Evolutionary conservation across 352 stramenopile species (phyloP).

Genomic region (Phytophthora pluvialis): DNA sequence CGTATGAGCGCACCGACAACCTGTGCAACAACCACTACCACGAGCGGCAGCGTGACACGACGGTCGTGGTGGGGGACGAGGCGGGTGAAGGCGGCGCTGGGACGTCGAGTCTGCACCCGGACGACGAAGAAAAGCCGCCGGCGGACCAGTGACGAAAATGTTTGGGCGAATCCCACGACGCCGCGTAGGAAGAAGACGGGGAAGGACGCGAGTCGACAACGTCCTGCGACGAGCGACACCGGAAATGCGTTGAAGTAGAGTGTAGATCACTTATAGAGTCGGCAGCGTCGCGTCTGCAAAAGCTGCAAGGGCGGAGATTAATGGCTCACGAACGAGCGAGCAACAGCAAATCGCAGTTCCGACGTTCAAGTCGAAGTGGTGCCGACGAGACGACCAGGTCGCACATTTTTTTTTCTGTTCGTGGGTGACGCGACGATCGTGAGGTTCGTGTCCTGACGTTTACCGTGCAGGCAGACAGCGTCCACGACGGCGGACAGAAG

Average conservation of each 20-base stretch:
- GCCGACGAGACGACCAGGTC: constrained; percentile 7
- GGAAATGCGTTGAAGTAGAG: constrained; percentile 28
- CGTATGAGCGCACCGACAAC: constrained; percentile 80
- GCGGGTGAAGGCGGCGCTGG: background rate
- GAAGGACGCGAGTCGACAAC: constrained; percentile 20
- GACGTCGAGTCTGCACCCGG: constrained; percentile 1
- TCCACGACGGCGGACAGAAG: constrained; percentile 1
- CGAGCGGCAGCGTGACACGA: constrained; percentile 31
- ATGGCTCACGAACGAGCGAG: constrained; percentile 12
- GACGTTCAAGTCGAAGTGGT: constrained; percentile 26
- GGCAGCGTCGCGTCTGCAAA: constrained; percentile 19
- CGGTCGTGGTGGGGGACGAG: constrained; percentile 3
- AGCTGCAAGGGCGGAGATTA: constrained; percentile 13
- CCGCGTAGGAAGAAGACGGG: constrained; percentile 14
- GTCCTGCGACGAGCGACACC: constrained; percentile 13
- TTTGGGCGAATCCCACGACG: constrained; percentile 22
- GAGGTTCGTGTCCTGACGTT: background rate
- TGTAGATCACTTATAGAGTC: constrained; percentile 31
- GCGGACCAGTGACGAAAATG: constrained; percentile 22
- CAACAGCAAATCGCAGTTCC: constrained; percentile 26
- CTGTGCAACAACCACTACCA: constrained; percentile 73
- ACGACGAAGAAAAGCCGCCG: constrained; percentile 36
- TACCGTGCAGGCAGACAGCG: too few species aligned
- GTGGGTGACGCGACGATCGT: constrained; percentile 2
- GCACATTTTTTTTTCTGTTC: constrained; percentile 9